Conservation (phyloP, 495 filamentous ascomycete species). For the Friedmanniomyces simplex region DNA sequence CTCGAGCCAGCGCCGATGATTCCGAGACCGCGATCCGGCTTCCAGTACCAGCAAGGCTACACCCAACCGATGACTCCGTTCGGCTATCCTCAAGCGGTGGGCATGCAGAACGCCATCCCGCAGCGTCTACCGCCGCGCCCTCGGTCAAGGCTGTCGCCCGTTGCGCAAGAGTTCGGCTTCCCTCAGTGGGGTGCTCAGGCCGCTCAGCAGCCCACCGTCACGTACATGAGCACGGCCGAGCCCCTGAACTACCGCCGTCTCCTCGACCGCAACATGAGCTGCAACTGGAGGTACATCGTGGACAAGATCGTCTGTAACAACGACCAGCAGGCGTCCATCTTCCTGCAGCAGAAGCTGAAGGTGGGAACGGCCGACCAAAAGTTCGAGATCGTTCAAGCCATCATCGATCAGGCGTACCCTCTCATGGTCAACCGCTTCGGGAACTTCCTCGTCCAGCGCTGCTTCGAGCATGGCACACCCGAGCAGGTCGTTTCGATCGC, state of each 20-base stretch:
- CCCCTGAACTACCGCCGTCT: conserved; percentile 96
- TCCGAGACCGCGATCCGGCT: conserved; percentile 17
- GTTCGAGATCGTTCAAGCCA: conserved; percentile 91
- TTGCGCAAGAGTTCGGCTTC: conserved; percentile 63
- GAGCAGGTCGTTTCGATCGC: conserved; percentile 95
- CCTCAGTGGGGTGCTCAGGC: conserved; percentile 21
- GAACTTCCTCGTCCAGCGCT: conserved; percentile 95
- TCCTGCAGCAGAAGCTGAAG: conserved; percentile 97
- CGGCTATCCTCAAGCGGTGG: background rate
- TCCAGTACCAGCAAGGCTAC: conserved; percentile 27
- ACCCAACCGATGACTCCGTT: conserved; percentile 29
- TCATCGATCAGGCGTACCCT: conserved; percentile 89
- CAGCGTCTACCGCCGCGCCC: conserved; percentile 38
- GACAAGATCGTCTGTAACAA: conserved; percentile 99
- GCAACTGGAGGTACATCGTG: conserved; percentile 99
- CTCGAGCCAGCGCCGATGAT: conserved; percentile 8
- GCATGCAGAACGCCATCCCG: background rate
- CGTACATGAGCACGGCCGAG: conserved; percentile 77
- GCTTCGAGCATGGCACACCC: conserved; percentile 93
- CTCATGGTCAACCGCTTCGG: conserved; percentile 96
- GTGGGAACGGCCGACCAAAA: conserved; percentile 92
- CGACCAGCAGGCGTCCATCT: conserved; percentile 97
- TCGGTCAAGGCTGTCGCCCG: conserved; percentile 65
- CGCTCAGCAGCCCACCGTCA: conserved; percentile 21
- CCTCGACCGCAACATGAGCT: conserved; percentile 89